These are phyloP conservation scores for Moniliella sp. DNA, from an alignment of 1,284 basidiomycete genomes.

Conservation along the genomic window DNA sequence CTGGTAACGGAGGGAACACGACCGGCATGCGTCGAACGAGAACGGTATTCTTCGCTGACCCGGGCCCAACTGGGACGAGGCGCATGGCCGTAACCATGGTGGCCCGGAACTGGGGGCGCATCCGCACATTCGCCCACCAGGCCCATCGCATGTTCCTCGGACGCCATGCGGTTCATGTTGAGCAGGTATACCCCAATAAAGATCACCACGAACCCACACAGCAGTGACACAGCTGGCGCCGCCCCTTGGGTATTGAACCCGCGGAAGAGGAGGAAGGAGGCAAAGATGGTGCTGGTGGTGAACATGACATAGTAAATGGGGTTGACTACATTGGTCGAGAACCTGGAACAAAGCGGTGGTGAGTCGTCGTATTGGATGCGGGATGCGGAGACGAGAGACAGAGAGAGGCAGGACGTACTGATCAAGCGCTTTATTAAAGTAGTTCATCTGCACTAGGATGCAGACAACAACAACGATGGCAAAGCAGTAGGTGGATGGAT, in stretches of 20 bases:
- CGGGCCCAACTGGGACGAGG: too few species aligned
- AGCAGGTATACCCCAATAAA: conserved; percentile 31
- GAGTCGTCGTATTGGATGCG: too few species aligned
- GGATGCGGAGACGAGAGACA: not conserved
- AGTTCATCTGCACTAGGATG: conserved; percentile 91
- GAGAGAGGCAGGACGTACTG: conserved; percentile 48
- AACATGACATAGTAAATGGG: conserved; percentile 97
- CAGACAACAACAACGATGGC: conserved; percentile 60
- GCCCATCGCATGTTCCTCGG: too few species aligned
- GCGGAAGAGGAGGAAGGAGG: conserved; percentile 84
- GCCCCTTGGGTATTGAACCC: conserved; percentile 77
- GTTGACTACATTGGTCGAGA: conserved; percentile 91
- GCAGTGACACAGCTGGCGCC: conserved; percentile 36
- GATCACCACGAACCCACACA: conserved; percentile 30
- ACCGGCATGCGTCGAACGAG: too few species aligned
- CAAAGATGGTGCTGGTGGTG: conserved; percentile 80
- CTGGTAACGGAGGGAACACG: too few species aligned
- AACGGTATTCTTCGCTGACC: too few species aligned
- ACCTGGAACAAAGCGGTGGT: conserved; percentile 41
- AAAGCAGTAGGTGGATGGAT: conserved; percentile 83
- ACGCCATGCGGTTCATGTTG: conserved; percentile 29
- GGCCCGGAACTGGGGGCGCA: too few species aligned
- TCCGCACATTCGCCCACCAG: too few species aligned
- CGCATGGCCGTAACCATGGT: too few species aligned
- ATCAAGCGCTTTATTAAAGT: conserved; percentile 95